These are phyloP conservation scores for Podospora australis DNA, from an alignment of 495 filamentous ascomycete species.

Conservation along the genomic window DNA sequence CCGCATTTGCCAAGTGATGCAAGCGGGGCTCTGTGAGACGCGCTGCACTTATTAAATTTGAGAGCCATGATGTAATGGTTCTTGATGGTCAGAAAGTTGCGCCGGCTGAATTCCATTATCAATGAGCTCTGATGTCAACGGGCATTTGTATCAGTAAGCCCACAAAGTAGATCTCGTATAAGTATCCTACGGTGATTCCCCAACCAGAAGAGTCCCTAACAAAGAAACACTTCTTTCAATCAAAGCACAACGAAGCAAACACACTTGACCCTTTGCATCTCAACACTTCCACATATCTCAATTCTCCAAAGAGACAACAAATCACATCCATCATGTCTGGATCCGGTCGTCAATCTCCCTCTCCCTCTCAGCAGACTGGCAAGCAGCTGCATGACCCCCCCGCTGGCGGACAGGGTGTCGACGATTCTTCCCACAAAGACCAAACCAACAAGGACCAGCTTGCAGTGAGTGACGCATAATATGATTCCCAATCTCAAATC, in stretches of 20 bases:
- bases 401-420: slow-evolving; percentile 50
- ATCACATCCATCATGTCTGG: slow-evolving; percentile 17
- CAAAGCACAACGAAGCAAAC: too few species aligned
- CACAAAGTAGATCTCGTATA: too few species aligned
- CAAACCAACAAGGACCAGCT: slow-evolving; percentile 41
- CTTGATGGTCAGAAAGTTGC: slow-evolving; percentile 2
- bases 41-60: background rate
- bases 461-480: slow-evolving; percentile 41
- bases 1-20: too few species aligned
- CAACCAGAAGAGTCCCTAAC: too few species aligned
- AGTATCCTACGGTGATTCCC: too few species aligned
- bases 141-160: too few species aligned
- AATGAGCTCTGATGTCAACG: slow-evolving; percentile 7
- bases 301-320: background rate
- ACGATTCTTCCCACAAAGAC: slow-evolving; percentile 43
- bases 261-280: too few species aligned
- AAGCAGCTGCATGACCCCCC: slow-evolving; percentile 54
- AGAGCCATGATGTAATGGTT: slow-evolving; percentile 22
- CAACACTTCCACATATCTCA: background rate
- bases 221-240: background rate
- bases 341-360: slow-evolving; percentile 67
- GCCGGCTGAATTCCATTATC: too few species aligned
- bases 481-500: too few species aligned
- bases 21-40: background rate
- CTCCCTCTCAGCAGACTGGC: slow-evolving; percentile 61